Percentiles rank a stretch among this genome's conserved stretches.
phyloP scores from a whole-genome alignment of 306 rosid genomes.

The Quercus agrifolia region DNA sequence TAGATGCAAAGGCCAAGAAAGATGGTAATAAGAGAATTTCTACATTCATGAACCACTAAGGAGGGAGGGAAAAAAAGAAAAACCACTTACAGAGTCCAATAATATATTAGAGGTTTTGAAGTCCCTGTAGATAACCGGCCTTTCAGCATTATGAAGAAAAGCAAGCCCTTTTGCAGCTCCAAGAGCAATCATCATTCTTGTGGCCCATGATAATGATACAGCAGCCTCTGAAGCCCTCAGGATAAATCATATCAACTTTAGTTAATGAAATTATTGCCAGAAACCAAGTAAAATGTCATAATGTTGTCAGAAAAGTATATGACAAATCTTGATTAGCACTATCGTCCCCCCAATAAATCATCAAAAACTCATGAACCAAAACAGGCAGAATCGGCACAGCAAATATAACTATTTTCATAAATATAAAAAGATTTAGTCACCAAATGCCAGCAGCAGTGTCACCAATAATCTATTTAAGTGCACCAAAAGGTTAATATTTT shows the following conservation, averaged over 20 bases:
- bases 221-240: conserved; percentile 35
- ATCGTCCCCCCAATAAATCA: neutral
- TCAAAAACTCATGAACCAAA: neutral
- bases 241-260: conserved; percentile 10
- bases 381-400: neutral
- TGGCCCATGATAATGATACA: conserved; percentile 50
- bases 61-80: neutral
- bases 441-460: neutral
- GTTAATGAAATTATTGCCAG: neutral
- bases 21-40: neutral
- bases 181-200: conserved; percentile 57
- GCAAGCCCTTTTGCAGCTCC: conserved; percentile 71
- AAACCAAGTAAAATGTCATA: neutral
- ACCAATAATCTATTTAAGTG: neutral
- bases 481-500: neutral
- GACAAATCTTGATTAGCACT: neutral
- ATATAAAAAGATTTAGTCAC: neutral
- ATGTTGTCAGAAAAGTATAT: neutral
- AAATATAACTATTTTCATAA: neutral
- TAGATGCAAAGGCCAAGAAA: conserved; percentile 5
- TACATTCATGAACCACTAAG: neutral
- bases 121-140: conserved; percentile 61
- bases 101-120: conserved; percentile 61
- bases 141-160: conserved; percentile 63
- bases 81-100: conserved; percentile 45